Base-by-base conservation (phyloP, 176 grass and related monocot species). In the Oryza glumipatula region DNA sequence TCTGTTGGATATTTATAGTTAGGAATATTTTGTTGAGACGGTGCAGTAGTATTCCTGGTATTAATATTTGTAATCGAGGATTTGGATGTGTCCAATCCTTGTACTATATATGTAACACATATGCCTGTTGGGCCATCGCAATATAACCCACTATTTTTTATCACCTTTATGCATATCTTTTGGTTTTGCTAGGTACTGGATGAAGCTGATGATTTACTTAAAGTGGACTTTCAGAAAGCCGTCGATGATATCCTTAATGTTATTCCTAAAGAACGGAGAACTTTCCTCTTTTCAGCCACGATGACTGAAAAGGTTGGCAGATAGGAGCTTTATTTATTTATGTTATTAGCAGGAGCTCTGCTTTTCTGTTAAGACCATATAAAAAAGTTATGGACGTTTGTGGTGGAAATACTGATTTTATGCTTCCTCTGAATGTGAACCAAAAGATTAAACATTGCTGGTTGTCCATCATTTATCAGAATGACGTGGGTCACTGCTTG, bases 191-290 rank as follows among this genome's bases (percentile, higher is more conserved):
- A 95, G 93, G 96, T 95, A 72, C 76, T 98, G 79, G 93, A 95
- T 85, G 93, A 95, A 91, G 93, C 96, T 19, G 93, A 98, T 86
- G 90, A 92, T 44, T 72, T 98, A 85, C 89, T 98, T 56, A 92
- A 95, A 87, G 65, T 89, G 86, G 96, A 98, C 77, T 98, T 98
- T 83, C 91, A 98, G 83, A 95, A 94, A 83, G 72, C 89, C 30
- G 84, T 98, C n/a, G 96, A 98, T 88, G 96, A 98, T 15, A 98
- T 98, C 76, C 70, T 98, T 52, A 95, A 90, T 67, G 93, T 78
- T 79, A 95, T 98, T 76, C 93, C 96, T 86, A 84, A 93, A 86
- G 91, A 98, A 66, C 77, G 96, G 77, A 92, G 60, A 76, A 98
- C 96, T 38, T 98, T 87, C 65, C 88, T 95, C 70, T 98, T 95